Conservation (phyloP, 192 early-diverging fungal species). For the Umbelopsis sp. region DNA sequence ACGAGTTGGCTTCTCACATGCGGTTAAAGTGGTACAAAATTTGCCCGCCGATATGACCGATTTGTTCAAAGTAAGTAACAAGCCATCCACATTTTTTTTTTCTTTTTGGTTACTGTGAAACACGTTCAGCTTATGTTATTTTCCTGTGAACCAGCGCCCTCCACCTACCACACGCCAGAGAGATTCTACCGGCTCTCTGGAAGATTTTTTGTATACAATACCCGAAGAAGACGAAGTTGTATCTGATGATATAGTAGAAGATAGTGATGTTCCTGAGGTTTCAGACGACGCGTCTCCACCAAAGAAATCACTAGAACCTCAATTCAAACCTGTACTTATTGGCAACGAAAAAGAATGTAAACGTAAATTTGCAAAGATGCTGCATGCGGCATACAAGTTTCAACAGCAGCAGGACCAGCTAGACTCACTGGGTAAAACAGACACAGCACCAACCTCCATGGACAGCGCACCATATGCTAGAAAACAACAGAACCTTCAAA, state of each 20-base stretch:
- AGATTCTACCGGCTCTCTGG: slow-evolving; percentile 1
- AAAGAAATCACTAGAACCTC: slow-evolving; percentile 8
- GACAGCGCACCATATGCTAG: slow-evolving; percentile 10
- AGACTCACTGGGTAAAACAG: background rate
- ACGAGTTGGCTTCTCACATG: slow-evolving; percentile 20
- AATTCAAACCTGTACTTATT: slow-evolving; percentile 6
- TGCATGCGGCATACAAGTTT: slow-evolving; percentile 27
- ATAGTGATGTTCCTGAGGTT: background rate
- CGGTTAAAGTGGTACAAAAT: slow-evolving; percentile 19
- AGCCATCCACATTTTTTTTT: background rate
- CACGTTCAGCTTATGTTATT: background rate
- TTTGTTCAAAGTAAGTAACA: slow-evolving; percentile 1
- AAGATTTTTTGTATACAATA: slow-evolving; percentile 16
- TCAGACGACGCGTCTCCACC: background rate
- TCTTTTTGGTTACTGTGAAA: background rate
- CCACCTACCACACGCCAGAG: slow-evolving; percentile 11
- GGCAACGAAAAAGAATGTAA: slow-evolving; percentile 30
- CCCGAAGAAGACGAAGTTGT: slow-evolving; percentile 7
- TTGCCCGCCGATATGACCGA: slow-evolving; percentile 16
- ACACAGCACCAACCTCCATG: background rate
- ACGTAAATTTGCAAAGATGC: slow-evolving; percentile 36
- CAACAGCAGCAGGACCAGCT: slow-evolving; percentile 21
- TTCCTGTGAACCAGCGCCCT: slow-evolving; percentile 1
- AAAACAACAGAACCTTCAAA: slow-evolving; percentile 11
- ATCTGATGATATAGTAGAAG: slow-evolving; percentile 8